Percentiles rank a stretch among this genome's conserved stretches.
Conservation (phyloP, 1,139 yeast genomes). For the Zygosaccharomyces pseudobailii region DNA sequence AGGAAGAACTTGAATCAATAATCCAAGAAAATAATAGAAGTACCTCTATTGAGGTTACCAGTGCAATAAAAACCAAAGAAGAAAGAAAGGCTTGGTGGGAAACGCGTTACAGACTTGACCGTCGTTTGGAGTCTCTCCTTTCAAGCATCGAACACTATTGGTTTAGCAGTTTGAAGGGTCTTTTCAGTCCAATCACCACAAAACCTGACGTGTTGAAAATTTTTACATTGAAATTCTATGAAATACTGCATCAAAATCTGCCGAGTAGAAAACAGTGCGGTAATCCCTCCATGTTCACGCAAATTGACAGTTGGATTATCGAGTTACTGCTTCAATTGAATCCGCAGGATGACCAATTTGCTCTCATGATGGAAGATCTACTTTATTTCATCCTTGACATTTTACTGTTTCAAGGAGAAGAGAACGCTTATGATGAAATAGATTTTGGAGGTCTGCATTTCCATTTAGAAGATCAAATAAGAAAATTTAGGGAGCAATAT, state of each 20-base stretch:
- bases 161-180: slow-evolving; percentile 76
- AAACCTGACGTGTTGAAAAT: slow-evolving; percentile 32
- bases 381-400: slow-evolving; percentile 58
- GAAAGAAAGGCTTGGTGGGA: slow-evolving; percentile 79
- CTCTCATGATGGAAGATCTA: slow-evolving; percentile 55
- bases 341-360: slow-evolving; percentile 30
- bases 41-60: slow-evolving; percentile 50
- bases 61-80: slow-evolving; percentile 45
- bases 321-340: slow-evolving; percentile 51
- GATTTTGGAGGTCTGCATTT: slow-evolving; percentile 51
- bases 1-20: slow-evolving; percentile 44
- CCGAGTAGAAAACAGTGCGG: slow-evolving; percentile 37
- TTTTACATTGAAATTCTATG: slow-evolving; percentile 40
- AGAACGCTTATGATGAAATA: slow-evolving; percentile 59
- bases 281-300: slow-evolving; percentile 30
- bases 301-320: slow-evolving; percentile 47
- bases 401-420: slow-evolving; percentile 58
- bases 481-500: slow-evolving; percentile 28
- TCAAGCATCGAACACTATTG: slow-evolving; percentile 57
- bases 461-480: slow-evolving; percentile 46
- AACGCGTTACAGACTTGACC: slow-evolving; percentile 58
- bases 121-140: slow-evolving; percentile 50
- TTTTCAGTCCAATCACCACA: slow-evolving; percentile 42
- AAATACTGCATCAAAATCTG: slow-evolving; percentile 34
- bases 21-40: slow-evolving; percentile 58